These are phyloP conservation scores for Aspergillus coremiiformis DNA, from an alignment of 495 filamentous ascomycete species.

Conservation along the genomic window DNA sequence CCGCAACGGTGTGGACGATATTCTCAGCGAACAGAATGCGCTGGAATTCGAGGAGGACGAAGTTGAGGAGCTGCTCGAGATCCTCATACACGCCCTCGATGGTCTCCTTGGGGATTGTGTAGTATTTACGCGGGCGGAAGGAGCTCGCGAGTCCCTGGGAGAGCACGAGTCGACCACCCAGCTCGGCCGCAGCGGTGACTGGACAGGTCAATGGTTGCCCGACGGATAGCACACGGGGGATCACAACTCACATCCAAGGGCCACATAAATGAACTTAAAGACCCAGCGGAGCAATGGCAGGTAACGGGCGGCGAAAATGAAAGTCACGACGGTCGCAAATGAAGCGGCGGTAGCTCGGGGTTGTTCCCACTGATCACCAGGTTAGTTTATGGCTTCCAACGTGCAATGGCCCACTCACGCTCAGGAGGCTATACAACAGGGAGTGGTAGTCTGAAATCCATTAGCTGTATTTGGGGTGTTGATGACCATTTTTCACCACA, in stretches of 20 bases:
- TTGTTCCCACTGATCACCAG: slow-evolving; percentile 52
- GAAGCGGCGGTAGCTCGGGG: slow-evolving; percentile 79
- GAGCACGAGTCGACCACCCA: slow-evolving; percentile 66
- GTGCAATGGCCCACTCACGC: slow-evolving; percentile 40
- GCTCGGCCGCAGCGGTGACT: slow-evolving; percentile 70
- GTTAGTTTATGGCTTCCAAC: not conserved
- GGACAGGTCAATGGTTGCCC: not conserved
- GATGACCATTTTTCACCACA: slow-evolving; percentile 14
- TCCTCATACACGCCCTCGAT: slow-evolving; percentile 76
- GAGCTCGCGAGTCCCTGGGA: slow-evolving; percentile 75
- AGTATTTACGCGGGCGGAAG: slow-evolving; percentile 86
- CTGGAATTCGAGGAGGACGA: slow-evolving; percentile 95
- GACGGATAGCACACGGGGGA: not conserved
- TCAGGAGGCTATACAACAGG: slow-evolving; percentile 83
- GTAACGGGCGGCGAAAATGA: slow-evolving; percentile 88
- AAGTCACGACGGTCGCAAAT: slow-evolving; percentile 60
- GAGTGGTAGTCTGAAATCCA: slow-evolving; percentile 71
- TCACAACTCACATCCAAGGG: slow-evolving; percentile 51
- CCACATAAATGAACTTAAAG: slow-evolving; percentile 75
- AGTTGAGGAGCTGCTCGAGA: slow-evolving; percentile 87
- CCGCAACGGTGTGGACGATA: slow-evolving; percentile 66
- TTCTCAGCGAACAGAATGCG: slow-evolving; percentile 94
- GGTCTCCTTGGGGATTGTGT: slow-evolving; percentile 78
- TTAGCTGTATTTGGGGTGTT: slow-evolving; percentile 10
- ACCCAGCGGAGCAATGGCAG: slow-evolving; percentile 79